These are phyloP conservation scores for Diddensiella transvaalensis DNA, from an alignment of 805 yeast genomes.

Conservation along the genomic window DNA sequence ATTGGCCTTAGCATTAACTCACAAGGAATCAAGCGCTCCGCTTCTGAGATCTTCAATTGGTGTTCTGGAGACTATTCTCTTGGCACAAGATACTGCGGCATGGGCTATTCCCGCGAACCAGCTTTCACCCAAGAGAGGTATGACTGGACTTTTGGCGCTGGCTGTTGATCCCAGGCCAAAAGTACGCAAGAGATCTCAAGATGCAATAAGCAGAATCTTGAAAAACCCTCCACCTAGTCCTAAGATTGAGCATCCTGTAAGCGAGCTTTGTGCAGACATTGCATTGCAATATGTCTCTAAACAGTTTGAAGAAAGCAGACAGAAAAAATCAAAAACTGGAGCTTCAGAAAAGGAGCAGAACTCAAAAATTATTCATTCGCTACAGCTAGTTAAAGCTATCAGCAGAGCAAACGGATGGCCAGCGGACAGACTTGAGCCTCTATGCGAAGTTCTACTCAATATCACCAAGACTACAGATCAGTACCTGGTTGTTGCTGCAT, in stretches of 20 bases:
- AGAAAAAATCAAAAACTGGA: slow-evolving; percentile 34
- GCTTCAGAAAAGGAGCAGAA: slow-evolving; percentile 37
- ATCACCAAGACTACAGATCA: slow-evolving; percentile 82
- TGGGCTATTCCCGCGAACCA: slow-evolving; percentile 53
- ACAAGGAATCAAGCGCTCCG: slow-evolving; percentile 70
- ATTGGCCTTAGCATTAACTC: slow-evolving; percentile 76
- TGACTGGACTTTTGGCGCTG: slow-evolving; percentile 71
- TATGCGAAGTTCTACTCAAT: slow-evolving; percentile 73
- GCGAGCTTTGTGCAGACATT: slow-evolving; percentile 64
- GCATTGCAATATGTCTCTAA: slow-evolving; percentile 50
- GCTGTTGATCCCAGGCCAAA: slow-evolving; percentile 89
- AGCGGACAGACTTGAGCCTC: slow-evolving; percentile 54
- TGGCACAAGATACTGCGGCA: slow-evolving; percentile 73
- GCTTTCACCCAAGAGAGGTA: slow-evolving; percentile 73
- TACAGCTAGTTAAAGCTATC: slow-evolving; percentile 72
- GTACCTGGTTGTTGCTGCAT: slow-evolving; percentile 74
- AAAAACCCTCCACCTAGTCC: slow-evolving; percentile 73
- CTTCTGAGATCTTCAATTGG: slow-evolving; percentile 81
- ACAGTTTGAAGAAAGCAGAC: slow-evolving; percentile 33
- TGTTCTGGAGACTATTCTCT: slow-evolving; percentile 69
- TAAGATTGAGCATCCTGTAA: slow-evolving; percentile 71
- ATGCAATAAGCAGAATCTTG: slow-evolving; percentile 68
- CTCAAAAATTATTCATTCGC: slow-evolving; percentile 63
- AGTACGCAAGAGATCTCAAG: slow-evolving; percentile 92
- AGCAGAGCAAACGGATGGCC: slow-evolving; percentile 85